Evolutionary conservation across 306 rosid species (phyloP).

Genomic region (Prunus dulcis): DNA sequence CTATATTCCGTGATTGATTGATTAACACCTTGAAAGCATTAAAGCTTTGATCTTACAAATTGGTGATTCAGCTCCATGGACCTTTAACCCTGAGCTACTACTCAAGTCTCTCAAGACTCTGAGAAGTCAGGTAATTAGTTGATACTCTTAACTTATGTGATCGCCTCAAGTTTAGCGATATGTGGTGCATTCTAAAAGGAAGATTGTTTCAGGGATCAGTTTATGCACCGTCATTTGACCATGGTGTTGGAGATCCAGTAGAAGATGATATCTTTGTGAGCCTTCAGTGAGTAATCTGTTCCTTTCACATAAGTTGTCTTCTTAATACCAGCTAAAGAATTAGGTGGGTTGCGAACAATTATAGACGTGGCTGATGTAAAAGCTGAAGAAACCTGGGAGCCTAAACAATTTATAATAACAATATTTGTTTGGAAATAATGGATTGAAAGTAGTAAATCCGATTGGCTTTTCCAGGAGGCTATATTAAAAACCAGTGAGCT

Average conservation of each 20-base stretch:
- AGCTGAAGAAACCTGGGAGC: too few species aligned
- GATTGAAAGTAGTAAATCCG: neutral
- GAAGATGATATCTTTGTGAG: conserved; percentile 78
- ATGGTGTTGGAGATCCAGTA: conserved; percentile 89
- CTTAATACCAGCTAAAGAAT: neutral
- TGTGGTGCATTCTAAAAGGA: conserved; percentile 33
- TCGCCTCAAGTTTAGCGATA: neutral
- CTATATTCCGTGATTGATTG: conserved; percentile 24
- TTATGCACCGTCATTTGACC: conserved; percentile 88
- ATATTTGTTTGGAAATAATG: neutral
- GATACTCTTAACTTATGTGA: conserved; percentile 17
- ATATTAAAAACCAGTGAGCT: neutral
- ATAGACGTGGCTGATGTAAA: neutral
- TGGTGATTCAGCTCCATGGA: conserved; percentile 90
- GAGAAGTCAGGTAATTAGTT: conserved; percentile 54
- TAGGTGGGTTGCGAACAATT: neutral
- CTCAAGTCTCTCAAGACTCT: conserved; percentile 66
- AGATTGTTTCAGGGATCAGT: conserved; percentile 76
- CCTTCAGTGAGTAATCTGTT: conserved; percentile 60
- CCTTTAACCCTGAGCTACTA: conserved; percentile 73
- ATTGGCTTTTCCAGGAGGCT: neutral
- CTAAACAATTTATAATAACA: too few species aligned
- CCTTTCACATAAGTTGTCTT: neutral
- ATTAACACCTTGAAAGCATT: conserved; percentile 30
- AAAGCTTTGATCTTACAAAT: conserved; percentile 39